These are phyloP conservation scores for Eimeria nieschulzi DNA, from an alignment of 169 alveolate genomes.

Conservation along the genomic window DNA sequence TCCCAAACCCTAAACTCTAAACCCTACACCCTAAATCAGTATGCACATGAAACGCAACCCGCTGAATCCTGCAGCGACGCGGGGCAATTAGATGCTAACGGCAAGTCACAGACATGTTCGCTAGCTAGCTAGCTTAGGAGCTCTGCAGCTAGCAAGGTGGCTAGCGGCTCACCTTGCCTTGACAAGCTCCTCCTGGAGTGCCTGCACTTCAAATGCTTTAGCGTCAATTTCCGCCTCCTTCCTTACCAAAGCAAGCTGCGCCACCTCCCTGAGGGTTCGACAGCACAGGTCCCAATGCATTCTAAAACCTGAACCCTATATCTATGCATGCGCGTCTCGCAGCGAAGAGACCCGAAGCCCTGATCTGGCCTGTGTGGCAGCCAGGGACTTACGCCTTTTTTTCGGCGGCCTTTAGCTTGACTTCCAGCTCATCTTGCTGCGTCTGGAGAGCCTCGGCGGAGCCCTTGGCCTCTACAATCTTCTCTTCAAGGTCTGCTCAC, in stretches of 20 bases:
- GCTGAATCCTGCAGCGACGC: constrained; percentile 52
- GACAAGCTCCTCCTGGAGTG: constrained; percentile 94
- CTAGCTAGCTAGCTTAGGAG: constrained; percentile 97
- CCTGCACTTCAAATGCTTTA: constrained; percentile 78
- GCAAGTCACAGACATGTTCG: constrained; percentile 92
- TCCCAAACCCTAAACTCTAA: not conserved
- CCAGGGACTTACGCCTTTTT: constrained; percentile 2
- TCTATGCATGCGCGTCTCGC: no score
- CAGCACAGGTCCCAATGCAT: no score
- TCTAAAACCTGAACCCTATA: no score
- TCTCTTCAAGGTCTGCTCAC: not conserved
- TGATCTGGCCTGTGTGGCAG: not conserved
- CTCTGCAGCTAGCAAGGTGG: constrained; percentile 96
- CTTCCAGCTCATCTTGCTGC: not conserved
- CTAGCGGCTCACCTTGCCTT: constrained; percentile 96
- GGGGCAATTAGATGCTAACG: constrained; percentile 93
- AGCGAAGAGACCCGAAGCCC: no score
- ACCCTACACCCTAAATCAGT: not conserved
- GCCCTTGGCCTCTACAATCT: not conserved
- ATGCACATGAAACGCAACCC: constrained; percentile 13
- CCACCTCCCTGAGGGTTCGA: not conserved
- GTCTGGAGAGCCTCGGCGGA: not conserved
- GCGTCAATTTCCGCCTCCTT: constrained; percentile 2
- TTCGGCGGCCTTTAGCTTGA: constrained; percentile 1
- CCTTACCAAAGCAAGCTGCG: not conserved